Conservation (phyloP, 306 rosid genomes). For the Prunus fruticosa region DNA sequence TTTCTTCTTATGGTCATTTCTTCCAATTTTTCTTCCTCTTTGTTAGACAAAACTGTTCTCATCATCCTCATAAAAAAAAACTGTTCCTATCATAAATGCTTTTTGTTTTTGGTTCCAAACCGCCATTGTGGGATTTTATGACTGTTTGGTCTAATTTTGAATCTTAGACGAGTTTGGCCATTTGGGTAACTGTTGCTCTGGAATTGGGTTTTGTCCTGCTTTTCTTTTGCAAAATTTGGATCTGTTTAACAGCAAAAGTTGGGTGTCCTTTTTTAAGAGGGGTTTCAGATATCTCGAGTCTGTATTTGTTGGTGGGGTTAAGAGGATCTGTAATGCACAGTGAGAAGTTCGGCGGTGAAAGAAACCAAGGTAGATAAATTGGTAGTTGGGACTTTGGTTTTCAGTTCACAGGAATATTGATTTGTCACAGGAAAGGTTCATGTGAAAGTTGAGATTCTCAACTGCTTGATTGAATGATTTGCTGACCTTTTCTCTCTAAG, state of each 20-base stretch:
- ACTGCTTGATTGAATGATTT: slow-evolving; percentile 24
- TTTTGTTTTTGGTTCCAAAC: slow-evolving; percentile 20
- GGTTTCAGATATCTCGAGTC: background rate
- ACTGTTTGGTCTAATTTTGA: slow-evolving; percentile 10
- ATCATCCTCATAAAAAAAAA: background rate
- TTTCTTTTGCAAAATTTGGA: slow-evolving; percentile 12
- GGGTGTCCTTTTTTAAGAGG: background rate
- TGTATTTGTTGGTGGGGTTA: slow-evolving; percentile 13
- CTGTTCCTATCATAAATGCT: slow-evolving; percentile 15
- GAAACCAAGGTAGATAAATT: slow-evolving; percentile 14
- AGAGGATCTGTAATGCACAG: background rate
- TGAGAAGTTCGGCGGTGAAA: slow-evolving; percentile 15
- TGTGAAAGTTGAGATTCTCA: slow-evolving; percentile 34
- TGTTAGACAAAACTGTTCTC: slow-evolving; percentile 2
- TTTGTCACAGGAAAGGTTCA: slow-evolving; percentile 39
- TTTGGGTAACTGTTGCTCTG: background rate
- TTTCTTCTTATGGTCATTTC: slow-evolving; percentile 3
- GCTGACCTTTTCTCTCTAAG: slow-evolving; percentile 7
- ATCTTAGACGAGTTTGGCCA: slow-evolving; percentile 6
- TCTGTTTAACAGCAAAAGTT: slow-evolving; percentile 3
- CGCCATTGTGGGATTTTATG: slow-evolving; percentile 13
- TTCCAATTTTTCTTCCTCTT: slow-evolving; percentile 16
- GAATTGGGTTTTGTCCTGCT: background rate
- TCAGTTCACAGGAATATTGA: slow-evolving; percentile 41
- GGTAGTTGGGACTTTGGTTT: slow-evolving; percentile 46